These are phyloP conservation scores for Huntiella decipiens DNA, from an alignment of 2,329 filamentous ascomycete species.

Conservation along the genomic window DNA sequence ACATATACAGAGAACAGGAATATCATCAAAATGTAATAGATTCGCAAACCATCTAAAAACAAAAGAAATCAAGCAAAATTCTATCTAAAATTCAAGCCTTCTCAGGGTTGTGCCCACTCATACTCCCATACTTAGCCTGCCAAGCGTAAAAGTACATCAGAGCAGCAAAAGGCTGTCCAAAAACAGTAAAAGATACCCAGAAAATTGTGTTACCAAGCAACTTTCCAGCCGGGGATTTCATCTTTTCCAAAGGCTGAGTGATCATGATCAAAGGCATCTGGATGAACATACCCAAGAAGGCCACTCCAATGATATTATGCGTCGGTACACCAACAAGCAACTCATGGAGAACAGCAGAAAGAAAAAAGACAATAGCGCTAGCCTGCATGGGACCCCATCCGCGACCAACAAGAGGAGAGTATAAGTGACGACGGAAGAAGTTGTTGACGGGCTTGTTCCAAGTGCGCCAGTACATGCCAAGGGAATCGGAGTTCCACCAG, in stretches of 20 bases:
- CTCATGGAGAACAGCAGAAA: slow-evolving; percentile 82
- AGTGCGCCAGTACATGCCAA: slow-evolving; percentile 80
- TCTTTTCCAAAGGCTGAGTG: slow-evolving; percentile 63
- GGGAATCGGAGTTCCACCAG: slow-evolving; percentile 88
- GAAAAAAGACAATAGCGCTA: slow-evolving; percentile 65
- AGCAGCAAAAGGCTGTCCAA: slow-evolving; percentile 84
- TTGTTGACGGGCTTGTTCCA: slow-evolving; percentile 98
- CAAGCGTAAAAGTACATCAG: slow-evolving; percentile 95
- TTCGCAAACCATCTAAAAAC: background rate
- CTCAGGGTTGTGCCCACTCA: slow-evolving; percentile 28
- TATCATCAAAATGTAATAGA: background rate
- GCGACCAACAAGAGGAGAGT: slow-evolving; percentile 67
- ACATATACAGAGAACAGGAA: background rate
- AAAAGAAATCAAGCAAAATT: background rate
- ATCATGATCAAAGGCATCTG: slow-evolving; percentile 75
- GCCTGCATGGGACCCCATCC: slow-evolving; percentile 56
- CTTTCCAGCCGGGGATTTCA: slow-evolving; percentile 54
- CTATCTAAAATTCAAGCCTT: background rate
- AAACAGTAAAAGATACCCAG: slow-evolving; percentile 88
- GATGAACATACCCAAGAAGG: slow-evolving; percentile 83
- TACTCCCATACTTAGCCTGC: slow-evolving; percentile 91
- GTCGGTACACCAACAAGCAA: slow-evolving; percentile 84
- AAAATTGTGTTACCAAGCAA: slow-evolving; percentile 85
- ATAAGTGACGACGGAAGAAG: slow-evolving; percentile 91
- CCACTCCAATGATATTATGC: slow-evolving; percentile 83